Conservation (phyloP, 352 stramenopile genomes). For the Phytophthora meadii region DNA sequence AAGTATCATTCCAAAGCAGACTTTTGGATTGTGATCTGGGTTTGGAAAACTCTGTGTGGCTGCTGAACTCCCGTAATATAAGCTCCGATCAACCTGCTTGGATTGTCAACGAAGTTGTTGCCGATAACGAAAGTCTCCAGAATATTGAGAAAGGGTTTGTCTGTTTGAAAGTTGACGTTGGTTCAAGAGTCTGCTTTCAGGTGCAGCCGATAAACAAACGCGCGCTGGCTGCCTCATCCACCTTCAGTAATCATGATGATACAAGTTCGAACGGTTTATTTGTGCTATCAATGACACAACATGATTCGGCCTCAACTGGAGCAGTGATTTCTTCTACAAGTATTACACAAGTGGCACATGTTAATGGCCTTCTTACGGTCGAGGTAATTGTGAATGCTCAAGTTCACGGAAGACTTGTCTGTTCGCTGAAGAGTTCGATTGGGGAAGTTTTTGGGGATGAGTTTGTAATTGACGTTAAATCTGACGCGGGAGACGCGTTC, state of each 20-base stretch:
- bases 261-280: slow-evolving; percentile 6
- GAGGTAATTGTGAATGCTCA: slow-evolving; percentile 10
- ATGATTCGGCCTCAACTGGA: neutral
- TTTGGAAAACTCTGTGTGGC: slow-evolving; percentile 9
- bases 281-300: slow-evolving; percentile 5
- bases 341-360: slow-evolving; percentile 2
- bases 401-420: neutral
- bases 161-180: slow-evolving; percentile 8
- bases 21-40: slow-evolving; percentile 6
- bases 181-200: slow-evolving; percentile 10
- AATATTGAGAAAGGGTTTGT: slow-evolving; percentile 11
- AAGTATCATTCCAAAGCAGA: slow-evolving; percentile 9
- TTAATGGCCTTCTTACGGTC: neutral
- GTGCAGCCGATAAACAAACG: slow-evolving; percentile 22
- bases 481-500: neutral
- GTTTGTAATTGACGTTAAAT: slow-evolving; percentile 19
- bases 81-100: slow-evolving; percentile 9
- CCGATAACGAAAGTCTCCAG: slow-evolving; percentile 1
- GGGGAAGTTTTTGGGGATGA: slow-evolving; percentile 15
- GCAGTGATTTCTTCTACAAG: slow-evolving; percentile 15
- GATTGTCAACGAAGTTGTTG: slow-evolving; percentile 18
- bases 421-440: slow-evolving; percentile 22
- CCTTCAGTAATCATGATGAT: slow-evolving; percentile 2
- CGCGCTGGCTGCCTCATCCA: neutral
- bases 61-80: neutral